Conservation (phyloP, 2,329 filamentous ascomycete genomes). For the Talaromyces islandicus region DNA sequence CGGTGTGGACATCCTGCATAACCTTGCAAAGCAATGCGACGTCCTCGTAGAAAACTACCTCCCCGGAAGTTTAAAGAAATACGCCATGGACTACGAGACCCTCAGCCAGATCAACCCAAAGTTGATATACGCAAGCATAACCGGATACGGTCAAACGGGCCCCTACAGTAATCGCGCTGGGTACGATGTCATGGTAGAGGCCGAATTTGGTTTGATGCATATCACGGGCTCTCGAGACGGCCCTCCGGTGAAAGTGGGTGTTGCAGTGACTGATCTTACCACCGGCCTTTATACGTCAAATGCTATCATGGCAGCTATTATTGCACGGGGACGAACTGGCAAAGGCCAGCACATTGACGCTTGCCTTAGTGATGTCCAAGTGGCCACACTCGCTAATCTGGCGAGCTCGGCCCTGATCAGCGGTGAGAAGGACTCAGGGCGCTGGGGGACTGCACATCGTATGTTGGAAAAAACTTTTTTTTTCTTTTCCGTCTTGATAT, state of each 20-base stretch:
- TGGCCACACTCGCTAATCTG: conserved; percentile 90
- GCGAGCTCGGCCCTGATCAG: conserved; percentile 87
- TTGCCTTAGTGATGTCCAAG: conserved; percentile 86
- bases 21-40: conserved; percentile 76
- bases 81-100: conserved; percentile 80
- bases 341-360: conserved; percentile 90
- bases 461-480: conserved; percentile 15
- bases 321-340: conserved; percentile 68
- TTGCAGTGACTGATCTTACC: conserved; percentile 92
- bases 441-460: conserved; percentile 97
- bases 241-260: conserved; percentile 91
- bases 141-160: conserved; percentile 92
- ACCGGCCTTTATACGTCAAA: conserved; percentile 94
- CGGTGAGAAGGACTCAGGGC: conserved; percentile 76
- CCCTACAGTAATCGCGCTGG: conserved; percentile 82
- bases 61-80: conserved; percentile 82
- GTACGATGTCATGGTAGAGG: conserved; percentile 99
- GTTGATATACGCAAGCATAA: conserved; percentile 92
- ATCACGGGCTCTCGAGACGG: conserved; percentile 87
- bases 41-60: conserved; percentile 97
- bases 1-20: conserved; percentile 81
- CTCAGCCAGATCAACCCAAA: conserved; percentile 74
- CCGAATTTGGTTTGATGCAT: conserved; percentile 97
- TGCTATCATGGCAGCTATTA: conserved; percentile 85
- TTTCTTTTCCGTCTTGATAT: background rate